phyloP scores from a whole-genome alignment of 768 basidiomycete genomes.

The Macrolepiota dolichaula region DNA sequence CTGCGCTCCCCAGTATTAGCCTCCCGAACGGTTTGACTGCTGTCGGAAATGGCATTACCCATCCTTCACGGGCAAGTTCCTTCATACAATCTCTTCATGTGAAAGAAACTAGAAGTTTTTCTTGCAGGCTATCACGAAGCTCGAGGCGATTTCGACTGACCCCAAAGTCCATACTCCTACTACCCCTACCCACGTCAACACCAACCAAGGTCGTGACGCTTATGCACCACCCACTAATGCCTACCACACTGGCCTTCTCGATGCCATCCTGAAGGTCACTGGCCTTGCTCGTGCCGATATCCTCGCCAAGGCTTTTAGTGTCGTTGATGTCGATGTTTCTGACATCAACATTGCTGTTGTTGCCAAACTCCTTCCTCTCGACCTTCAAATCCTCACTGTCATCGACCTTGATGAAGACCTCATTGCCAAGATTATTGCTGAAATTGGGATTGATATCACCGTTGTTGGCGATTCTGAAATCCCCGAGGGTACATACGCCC shows the following conservation, averaged over 20 bases:
- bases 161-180: no score
- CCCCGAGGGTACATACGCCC: background rate
- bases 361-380: background rate
- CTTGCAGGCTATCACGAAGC: background rate
- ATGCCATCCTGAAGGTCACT: background rate
- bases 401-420: background rate
- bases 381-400: background rate
- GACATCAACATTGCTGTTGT: background rate
- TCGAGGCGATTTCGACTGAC: background rate
- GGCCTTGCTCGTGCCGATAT: background rate
- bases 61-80: background rate
- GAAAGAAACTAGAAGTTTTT: background rate
- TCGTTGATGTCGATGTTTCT: background rate
- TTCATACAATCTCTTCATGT: background rate
- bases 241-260: background rate
- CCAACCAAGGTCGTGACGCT: background rate
- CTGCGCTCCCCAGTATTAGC: slow-evolving; percentile 5
- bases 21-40: background rate
- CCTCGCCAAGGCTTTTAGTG: background rate
- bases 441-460: background rate
- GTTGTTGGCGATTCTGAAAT: background rate
- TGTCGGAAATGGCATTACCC: background rate
- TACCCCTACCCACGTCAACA: no score
- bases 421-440: background rate
- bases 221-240: background rate